Evolutionary conservation across 106 monocot genomes (phyloP).

Genomic region (Phalaenopsis equestris): DNA sequence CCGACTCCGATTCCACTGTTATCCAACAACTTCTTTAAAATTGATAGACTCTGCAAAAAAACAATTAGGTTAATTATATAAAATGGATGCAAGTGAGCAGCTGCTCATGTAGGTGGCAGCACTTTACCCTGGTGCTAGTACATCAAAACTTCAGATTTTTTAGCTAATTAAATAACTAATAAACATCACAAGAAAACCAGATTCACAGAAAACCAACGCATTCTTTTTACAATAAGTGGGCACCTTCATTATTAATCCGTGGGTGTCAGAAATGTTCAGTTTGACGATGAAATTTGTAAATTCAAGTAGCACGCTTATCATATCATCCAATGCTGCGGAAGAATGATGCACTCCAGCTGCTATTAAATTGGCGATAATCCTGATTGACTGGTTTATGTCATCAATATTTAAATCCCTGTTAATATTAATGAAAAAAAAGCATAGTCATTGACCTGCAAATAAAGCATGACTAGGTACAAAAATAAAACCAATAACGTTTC

Average conservation of each 20-base stretch:
- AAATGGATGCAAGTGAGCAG: background rate
- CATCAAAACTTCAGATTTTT: background rate
- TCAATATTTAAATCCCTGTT: conserved; percentile 61
- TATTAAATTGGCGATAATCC: conserved; percentile 62
- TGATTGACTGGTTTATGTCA: conserved; percentile 60
- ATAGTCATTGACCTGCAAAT: background rate
- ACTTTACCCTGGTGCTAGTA: background rate
- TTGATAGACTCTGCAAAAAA: conserved; percentile 57
- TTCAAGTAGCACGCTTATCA: conserved; percentile 51
- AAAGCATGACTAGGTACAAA: background rate
- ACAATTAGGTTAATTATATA: conserved; percentile 3
- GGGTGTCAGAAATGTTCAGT: conserved; percentile 50
- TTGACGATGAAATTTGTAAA: conserved; percentile 45
- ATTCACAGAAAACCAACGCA: background rate
- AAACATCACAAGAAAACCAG: background rate
- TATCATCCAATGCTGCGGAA: conserved; percentile 52
- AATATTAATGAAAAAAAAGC: background rate
- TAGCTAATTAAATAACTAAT: background rate
- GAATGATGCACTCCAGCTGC: conserved; percentile 46
- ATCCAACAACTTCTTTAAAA: conserved; percentile 71
- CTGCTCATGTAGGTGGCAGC: background rate
- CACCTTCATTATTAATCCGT: conserved; percentile 59
- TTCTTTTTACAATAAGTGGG: background rate
- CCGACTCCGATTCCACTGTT: conserved; percentile 31
- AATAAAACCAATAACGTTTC: background rate